Percentiles rank a stretch among this genome's conserved stretches.
These are phyloP conservation scores for Trichoderma sp. DNA, from an alignment of 2,329 filamentous ascomycete species.

Conservation along the genomic window DNA sequence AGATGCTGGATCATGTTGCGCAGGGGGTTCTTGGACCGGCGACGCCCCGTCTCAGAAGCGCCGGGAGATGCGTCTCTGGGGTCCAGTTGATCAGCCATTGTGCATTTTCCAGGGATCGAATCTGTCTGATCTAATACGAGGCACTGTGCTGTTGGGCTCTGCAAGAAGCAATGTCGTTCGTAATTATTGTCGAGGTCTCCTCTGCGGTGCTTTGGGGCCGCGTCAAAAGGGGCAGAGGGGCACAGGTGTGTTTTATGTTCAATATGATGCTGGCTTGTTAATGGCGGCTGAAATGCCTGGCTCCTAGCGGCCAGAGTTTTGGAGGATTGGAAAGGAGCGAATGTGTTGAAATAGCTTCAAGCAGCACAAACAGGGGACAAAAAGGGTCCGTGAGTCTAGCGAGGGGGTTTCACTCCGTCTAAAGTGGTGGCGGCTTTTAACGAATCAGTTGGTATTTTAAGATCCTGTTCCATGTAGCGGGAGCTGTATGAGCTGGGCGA, in stretches of 20 bases:
- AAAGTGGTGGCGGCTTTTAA: slow-evolving; percentile 22
- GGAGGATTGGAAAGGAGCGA: slow-evolving; percentile 24
- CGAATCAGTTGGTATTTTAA: background rate
- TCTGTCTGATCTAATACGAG: background rate
- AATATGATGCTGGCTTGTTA: slow-evolving; percentile 9
- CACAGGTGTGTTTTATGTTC: slow-evolving; percentile 25
- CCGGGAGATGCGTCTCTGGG: slow-evolving; percentile 33
- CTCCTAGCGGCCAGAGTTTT: slow-evolving; percentile 14
- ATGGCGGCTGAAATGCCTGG: slow-evolving; percentile 9
- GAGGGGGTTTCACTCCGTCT: slow-evolving; percentile 23
- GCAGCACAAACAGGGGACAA: slow-evolving; percentile 14
- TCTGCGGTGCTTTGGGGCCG: background rate
- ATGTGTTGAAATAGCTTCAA: slow-evolving; percentile 23
- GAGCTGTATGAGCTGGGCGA: background rate
- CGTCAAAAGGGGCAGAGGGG: slow-evolving; percentile 19
- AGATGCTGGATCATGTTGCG: slow-evolving; percentile 46
- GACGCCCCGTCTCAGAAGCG: slow-evolving; percentile 36
- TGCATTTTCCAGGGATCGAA: slow-evolving; percentile 7
- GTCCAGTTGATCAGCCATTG: slow-evolving; percentile 40
- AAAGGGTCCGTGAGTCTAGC: slow-evolving; percentile 28
- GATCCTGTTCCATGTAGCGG: background rate
- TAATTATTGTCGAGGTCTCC: slow-evolving; percentile 2
- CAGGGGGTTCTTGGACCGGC: slow-evolving; percentile 43
- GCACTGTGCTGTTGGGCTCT: slow-evolving; percentile 1
- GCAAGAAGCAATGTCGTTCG: background rate